These are phyloP conservation scores for Thymus mandschuricus DNA, from an alignment of 257 asterid genomes.

Conservation along the genomic window DNA sequence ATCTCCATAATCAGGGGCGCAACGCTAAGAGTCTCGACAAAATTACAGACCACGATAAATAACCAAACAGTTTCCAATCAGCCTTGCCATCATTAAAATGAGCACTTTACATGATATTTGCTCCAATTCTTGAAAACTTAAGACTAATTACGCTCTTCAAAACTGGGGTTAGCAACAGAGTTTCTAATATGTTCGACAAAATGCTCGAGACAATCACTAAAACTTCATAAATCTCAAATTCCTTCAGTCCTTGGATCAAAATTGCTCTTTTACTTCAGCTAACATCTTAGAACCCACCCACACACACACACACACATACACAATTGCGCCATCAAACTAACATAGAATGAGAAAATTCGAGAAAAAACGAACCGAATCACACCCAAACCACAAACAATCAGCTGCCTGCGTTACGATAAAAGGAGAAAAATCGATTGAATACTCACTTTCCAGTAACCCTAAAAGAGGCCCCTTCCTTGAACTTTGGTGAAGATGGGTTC, in stretches of 20 bases:
- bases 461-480: slow-evolving; percentile 75
- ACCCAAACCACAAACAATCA: neutral
- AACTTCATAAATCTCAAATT: neutral
- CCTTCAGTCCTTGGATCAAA: slow-evolving; percentile 5
- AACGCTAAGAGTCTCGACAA: neutral
- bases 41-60: neutral
- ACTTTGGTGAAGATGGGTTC: slow-evolving; percentile 66
- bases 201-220: slow-evolving; percentile 3
- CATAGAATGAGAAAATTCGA: neutral
- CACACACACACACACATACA: neutral
- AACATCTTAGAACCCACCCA: neutral
- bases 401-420: neutral
- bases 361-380: neutral
- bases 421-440: neutral
- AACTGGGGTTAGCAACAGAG: neutral
- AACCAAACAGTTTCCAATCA: neutral
- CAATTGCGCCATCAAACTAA: neutral
- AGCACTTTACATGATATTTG: neutral
- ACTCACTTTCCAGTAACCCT: slow-evolving; percentile 91
- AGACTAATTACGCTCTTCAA: neutral
- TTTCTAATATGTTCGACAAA: slow-evolving; percentile 8
- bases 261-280: neutral
- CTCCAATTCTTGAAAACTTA: neutral
- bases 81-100: neutral
- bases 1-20: neutral